These are phyloP conservation scores for Prototheca wickerhamii DNA, from an alignment of 163 green algal species.

Conservation along the genomic window DNA sequence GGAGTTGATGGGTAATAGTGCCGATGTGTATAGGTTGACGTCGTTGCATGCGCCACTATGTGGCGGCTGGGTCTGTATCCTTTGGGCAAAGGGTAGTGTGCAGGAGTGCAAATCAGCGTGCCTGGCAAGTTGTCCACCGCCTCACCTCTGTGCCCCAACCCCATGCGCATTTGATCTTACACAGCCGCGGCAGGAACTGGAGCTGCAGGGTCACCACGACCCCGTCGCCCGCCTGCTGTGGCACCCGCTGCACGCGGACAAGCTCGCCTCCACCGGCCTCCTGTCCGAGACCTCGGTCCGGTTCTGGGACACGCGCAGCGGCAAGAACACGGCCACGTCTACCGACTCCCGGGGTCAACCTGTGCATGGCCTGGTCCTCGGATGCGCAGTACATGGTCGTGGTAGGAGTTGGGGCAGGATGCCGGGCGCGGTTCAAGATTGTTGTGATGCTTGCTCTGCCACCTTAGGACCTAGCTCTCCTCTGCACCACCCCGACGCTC, in stretches of 20 bases:
- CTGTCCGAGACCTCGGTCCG: constrained; percentile 18
- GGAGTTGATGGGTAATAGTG: no score
- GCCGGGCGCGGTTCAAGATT: no score
- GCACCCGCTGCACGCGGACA: constrained; percentile 26
- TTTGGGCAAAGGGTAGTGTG: no score
- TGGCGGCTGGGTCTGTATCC: no score
- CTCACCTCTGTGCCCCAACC: no score
- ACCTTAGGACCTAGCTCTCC: no score
- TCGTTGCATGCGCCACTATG: no score
- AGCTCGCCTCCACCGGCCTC: constrained; percentile 17
- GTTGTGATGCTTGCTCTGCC: neutral
- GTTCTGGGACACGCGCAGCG: constrained; percentile 24
- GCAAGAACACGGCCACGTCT: constrained; percentile 29
- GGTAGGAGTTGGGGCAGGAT: neutral
- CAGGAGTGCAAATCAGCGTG: no score
- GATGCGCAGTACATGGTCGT: constrained; percentile 27
- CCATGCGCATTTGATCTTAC: no score
- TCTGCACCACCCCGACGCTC: no score
- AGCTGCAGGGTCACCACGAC: constrained; percentile 24
- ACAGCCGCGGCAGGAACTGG: constrained; percentile 19
- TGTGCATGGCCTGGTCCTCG: constrained; percentile 23
- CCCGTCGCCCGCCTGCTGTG: constrained; percentile 22
- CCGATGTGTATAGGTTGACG: no score
- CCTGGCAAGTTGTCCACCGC: no score
- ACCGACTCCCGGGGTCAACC: constrained; percentile 18